These are phyloP conservation scores for Ceratocystis albifundus DNA, from an alignment of 2,329 filamentous ascomycete genomes.

Conservation along the genomic window DNA sequence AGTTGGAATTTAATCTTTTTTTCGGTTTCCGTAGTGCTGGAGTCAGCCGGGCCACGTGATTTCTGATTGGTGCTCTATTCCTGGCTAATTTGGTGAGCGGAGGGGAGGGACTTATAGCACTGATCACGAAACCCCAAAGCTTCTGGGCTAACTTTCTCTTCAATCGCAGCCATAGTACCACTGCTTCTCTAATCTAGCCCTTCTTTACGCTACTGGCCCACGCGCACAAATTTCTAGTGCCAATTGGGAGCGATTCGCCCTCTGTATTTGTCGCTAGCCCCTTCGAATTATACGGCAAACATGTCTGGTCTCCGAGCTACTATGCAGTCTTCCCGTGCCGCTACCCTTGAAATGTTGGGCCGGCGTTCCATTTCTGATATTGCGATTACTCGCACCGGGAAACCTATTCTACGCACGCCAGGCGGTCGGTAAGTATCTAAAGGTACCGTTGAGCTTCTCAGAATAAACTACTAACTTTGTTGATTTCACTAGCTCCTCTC, in stretches of 20 bases:
- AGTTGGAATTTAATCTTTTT: background rate
- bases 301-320: slow-evolving; percentile 47
- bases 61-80: slow-evolving; percentile 5
- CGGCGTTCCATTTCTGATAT: slow-evolving; percentile 62
- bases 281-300: slow-evolving; percentile 28
- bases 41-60: slow-evolving; percentile 20
- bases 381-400: slow-evolving; percentile 87
- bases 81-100: background rate
- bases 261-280: background rate
- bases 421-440: slow-evolving; percentile 64
- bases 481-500: slow-evolving; percentile 53
- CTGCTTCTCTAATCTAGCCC: background rate
- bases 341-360: slow-evolving; percentile 36
- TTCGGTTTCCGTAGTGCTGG: slow-evolving; percentile 6
- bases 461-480: slow-evolving; percentile 27
- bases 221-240: background rate
- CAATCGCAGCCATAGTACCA: background rate
- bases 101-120: slow-evolving; percentile 8
- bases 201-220: background rate
- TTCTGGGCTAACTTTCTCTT: background rate
- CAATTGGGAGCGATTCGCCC: background rate
- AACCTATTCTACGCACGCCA: slow-evolving; percentile 78
- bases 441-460: background rate
- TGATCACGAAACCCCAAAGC: slow-evolving; percentile 4
- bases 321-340: slow-evolving; percentile 42